Conservation (phyloP, 106 monocot species). For the Phalaenopsis equestris region DNA sequence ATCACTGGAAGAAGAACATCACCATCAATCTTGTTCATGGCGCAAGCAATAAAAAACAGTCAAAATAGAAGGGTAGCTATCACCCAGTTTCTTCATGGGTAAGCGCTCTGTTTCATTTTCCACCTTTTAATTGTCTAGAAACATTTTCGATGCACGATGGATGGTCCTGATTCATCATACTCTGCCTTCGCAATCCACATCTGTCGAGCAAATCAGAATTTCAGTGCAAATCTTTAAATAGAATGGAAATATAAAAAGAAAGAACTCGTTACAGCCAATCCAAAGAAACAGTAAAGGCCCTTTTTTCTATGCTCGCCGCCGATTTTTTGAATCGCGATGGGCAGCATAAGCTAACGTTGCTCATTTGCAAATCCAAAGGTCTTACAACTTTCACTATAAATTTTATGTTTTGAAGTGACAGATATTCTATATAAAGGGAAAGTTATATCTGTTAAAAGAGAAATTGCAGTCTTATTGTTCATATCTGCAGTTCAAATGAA, state of each 20-base stretch:
- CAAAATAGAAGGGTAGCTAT: neutral
- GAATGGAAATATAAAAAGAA: neutral
- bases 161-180: constrained; percentile 15
- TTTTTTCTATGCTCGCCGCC: too few species aligned
- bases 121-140: neutral
- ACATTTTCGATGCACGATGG: constrained; percentile 4
- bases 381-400: too few species aligned
- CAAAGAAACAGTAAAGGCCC: too few species aligned
- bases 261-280: too few species aligned
- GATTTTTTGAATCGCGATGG: too few species aligned
- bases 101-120: neutral
- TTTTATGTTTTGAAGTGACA: too few species aligned
- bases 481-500: too few species aligned
- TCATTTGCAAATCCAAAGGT: too few species aligned
- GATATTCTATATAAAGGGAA: too few species aligned
- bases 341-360: too few species aligned
- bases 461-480: too few species aligned
- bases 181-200: constrained; percentile 29
- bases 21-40: neutral
- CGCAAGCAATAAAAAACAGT: neutral
- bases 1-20: neutral
- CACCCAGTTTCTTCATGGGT: neutral
- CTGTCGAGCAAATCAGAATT: constrained; percentile 7
- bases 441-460: too few species aligned
- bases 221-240: neutral